Evolutionary conservation across 768 basidiomycete genomes (phyloP).

Genomic region (Naganishia friedmannii): DNA sequence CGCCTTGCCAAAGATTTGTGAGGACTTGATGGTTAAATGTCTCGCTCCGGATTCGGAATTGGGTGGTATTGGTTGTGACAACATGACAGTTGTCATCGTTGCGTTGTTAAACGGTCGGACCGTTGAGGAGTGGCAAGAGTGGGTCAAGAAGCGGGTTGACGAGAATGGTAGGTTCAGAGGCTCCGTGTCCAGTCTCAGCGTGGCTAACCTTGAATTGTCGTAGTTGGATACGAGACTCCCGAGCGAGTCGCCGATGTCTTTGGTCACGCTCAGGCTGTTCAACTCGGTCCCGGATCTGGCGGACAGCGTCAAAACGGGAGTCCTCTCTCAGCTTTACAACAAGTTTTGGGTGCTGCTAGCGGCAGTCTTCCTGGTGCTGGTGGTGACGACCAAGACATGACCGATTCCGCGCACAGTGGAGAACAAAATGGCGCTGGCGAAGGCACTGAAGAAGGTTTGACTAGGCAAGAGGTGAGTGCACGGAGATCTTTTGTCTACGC

Average conservation of each 20-base stretch:
- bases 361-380: slow-evolving; percentile 64
- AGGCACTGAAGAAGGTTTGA: slow-evolving; percentile 17
- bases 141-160: slow-evolving; percentile 80
- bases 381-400: slow-evolving; percentile 57
- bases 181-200: background rate
- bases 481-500: background rate
- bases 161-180: slow-evolving; percentile 52
- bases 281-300: slow-evolving; percentile 24
- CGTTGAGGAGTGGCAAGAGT: slow-evolving; percentile 86
- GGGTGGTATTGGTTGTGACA: slow-evolving; percentile 95
- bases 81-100: slow-evolving; percentile 94
- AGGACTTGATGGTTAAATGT: slow-evolving; percentile 86
- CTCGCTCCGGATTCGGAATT: slow-evolving; percentile 88
- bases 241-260: slow-evolving; percentile 67
- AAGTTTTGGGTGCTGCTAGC: slow-evolving; percentile 62
- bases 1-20: slow-evolving; percentile 75
- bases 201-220: background rate
- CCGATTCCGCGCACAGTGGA: slow-evolving; percentile 12
- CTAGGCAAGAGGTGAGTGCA: slow-evolving; percentile 27
- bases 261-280: slow-evolving; percentile 25
- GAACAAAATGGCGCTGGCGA: slow-evolving; percentile 7
- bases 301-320: slow-evolving; percentile 51
- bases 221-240: slow-evolving; percentile 75
- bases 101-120: slow-evolving; percentile 81
- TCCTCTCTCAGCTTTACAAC: slow-evolving; percentile 58